Conservation (phyloP, 495 filamentous ascomycete genomes). For the Neurospora hispaniola region DNA sequence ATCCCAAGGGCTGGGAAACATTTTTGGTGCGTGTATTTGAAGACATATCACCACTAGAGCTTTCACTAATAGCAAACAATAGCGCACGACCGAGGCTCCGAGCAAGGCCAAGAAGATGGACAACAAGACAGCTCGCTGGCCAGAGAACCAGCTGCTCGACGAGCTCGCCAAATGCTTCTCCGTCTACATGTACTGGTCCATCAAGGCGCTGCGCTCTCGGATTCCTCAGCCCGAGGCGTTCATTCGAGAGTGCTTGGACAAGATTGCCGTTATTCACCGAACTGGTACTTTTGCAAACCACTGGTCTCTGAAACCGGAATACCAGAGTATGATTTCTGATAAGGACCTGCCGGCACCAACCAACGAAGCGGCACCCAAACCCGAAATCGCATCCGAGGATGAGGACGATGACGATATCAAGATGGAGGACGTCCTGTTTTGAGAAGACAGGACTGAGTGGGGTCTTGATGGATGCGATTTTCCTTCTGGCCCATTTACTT, state of each 20-base stretch:
- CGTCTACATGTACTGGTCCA: slow-evolving; percentile 76
- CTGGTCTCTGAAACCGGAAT: slow-evolving; percentile 72
- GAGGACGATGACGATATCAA: slow-evolving; percentile 57
- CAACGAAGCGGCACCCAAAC: slow-evolving; percentile 25
- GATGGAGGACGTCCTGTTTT: slow-evolving; percentile 59
- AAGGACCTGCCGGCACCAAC: slow-evolving; percentile 39
- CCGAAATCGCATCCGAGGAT: slow-evolving; percentile 45
- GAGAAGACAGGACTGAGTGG: background rate
- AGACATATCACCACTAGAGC: background rate
- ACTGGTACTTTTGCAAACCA: slow-evolving; percentile 71
- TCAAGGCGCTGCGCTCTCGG: slow-evolving; percentile 63
- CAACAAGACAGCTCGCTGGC: slow-evolving; percentile 79
- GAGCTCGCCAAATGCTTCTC: slow-evolving; percentile 71
- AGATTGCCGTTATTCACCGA: slow-evolving; percentile 71
- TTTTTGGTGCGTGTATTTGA: slow-evolving; percentile 45
- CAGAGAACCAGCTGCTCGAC: slow-evolving; percentile 76
- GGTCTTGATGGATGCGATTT: background rate
- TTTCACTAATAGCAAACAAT: background rate
- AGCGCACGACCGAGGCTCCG: slow-evolving; percentile 27
- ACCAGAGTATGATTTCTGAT: slow-evolving; percentile 44
- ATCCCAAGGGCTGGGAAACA: slow-evolving; percentile 35
- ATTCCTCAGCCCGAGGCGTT: slow-evolving; percentile 84
- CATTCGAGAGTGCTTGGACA: slow-evolving; percentile 71
- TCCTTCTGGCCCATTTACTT: background rate
- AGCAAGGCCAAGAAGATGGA: slow-evolving; percentile 48